Base-by-base conservation (phyloP, 2,329 filamentous ascomycete genomes). In the Trichoderma arundinaceum region DNA sequence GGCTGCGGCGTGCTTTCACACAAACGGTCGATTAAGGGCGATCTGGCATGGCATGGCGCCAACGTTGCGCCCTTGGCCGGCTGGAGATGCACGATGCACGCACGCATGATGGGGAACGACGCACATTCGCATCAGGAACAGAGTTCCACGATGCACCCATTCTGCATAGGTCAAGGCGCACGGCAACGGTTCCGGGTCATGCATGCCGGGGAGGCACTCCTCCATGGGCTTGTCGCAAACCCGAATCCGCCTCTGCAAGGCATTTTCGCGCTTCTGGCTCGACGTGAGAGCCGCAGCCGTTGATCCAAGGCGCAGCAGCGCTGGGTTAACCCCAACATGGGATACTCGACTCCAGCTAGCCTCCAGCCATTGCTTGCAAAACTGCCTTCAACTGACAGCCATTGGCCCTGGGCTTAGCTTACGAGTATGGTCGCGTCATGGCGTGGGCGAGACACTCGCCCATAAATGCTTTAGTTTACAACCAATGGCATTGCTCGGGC, bases 11-110 rank as follows among this genome's bases (percentile, higher is more conserved):
- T 59, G 44, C 13, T 17, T 59, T 39, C 22, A 9, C 56, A 28
- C 22, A 60, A 7, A 39, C 12, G 46, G 57, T 54, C 35, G 28
- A 46, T 38, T 54, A 35, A 48, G 51, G 22, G 41, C 64, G 64
- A 66, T 66, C 64, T 66, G 57, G 57, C 64, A 66, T 61, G 64
- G 61, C 51, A 62, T 63, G 17, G 49, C 32, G 59, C 64, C 64
- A 43, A 49, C 56, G 43, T 66, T 28, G 64, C 64, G 51, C 43
- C 64, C 64, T 61, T 33, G 54, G 51, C 51, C 57, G 43, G 28
- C 62, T 56, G 28, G 62, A 41, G 43, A 66, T 61, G 64, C 64
- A 66, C 54, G 57, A 66, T 62, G 64, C 64, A 64, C 61, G 53
- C 64, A 66, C 64, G 64, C 56, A 65, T 53, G 56, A 65, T 33